Evolutionary conservation across 2,329 filamentous ascomycete species (phyloP), one percentile per base, ranked within the genome.

Genomic region (Xylariales sp.): DNA sequence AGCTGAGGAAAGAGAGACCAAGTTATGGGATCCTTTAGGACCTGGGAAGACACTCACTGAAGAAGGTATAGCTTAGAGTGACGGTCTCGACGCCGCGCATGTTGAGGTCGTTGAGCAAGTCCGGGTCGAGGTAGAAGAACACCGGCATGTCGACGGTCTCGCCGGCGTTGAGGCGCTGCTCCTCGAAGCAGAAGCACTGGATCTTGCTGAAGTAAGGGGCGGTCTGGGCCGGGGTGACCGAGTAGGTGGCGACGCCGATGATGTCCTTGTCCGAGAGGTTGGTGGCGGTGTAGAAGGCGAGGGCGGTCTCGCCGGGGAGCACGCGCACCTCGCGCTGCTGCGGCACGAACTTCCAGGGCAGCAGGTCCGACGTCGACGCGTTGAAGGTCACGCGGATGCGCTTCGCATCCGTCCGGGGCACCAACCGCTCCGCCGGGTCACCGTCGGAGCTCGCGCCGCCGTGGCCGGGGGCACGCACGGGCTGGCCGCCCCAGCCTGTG

Each of bases 141-240:
- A 98, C 94, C 0, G 93, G 94, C 94, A 98, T 98, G 62, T 98
- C 93, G 38, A 98, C 93, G 30, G 89, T 93, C 73, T 98, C 94
- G 30, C 91, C 90, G 5, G 90, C 90, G 58, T 93, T 91, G 48
- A 98, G 65, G 44, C 94, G 76, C 73, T 98, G 93, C 65, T 89
- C 91, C 68, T 98, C 93, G 55, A 98, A 98, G 64, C 93, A 98
- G 65, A 98, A 98, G 59, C 93, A 98, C 65, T 98, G 93, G 31
- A 98, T 98, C 76, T 98, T 98, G 77, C 87, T 94, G 59, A 98
- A 98, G 62, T 98, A 98, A 2, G 88, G 90, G 29, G 93, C 91
- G 30, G 95, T 90, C 66, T 98, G 93, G 4, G 81, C 93, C 0
- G 93, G 93, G 3, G 91, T 96, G 20, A 98, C 94, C 56, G 88